Evolutionary conservation across 805 yeast species (phyloP), one percentile per base, ranked within the genome.

Genomic region (Cyberlindnera mississippiensis): DNA sequence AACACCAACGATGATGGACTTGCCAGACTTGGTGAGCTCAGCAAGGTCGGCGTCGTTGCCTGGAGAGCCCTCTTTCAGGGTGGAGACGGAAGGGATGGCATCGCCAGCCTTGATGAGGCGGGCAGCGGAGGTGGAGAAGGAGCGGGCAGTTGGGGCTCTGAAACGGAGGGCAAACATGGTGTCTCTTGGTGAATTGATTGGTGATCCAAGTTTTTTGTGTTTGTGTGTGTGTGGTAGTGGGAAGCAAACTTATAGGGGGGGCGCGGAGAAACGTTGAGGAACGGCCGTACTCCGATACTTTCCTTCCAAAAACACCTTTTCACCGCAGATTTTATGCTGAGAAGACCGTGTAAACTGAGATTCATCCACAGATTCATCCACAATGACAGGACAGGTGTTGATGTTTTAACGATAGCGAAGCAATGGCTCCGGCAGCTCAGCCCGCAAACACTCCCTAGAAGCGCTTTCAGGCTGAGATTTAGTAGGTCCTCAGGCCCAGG

Each of bases 401-500:
- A n/a, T n/a, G n/a, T n/a, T n/a, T n/a, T 26, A 11, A 4, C 15
- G 6, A 34, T 3, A 3, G 72, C 76, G 7, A 63, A 66, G 45
- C 37, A 49, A 27, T 79, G 84, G 83, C 52, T 77, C 6, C 41
- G 50, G 3, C 31, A 38, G 0, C 61, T 70, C 41, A 48, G 53
- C 1, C 52, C 56, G 6, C 24, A 45, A 2, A 41, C 56, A 6
- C 65, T 82, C 2, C 86, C 85, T 1, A 57, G 64, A 12, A 48
- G 59, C 14, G 51, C 60, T 13, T 80, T 82, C 51, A 61, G 63
- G 2, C 55, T 73, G 2, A 48, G 68, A 4, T 82, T 63, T 54
- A 67, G 78, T 40, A 61, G 90, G 44, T 74, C 93, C 0, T 76
- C 89, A 27, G 95, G 95, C 0, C 87, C 95, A 0, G 95, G 96